phyloP scores from a whole-genome alignment of 1,139 yeast genomes.

The Pichia terricola region DNA sequence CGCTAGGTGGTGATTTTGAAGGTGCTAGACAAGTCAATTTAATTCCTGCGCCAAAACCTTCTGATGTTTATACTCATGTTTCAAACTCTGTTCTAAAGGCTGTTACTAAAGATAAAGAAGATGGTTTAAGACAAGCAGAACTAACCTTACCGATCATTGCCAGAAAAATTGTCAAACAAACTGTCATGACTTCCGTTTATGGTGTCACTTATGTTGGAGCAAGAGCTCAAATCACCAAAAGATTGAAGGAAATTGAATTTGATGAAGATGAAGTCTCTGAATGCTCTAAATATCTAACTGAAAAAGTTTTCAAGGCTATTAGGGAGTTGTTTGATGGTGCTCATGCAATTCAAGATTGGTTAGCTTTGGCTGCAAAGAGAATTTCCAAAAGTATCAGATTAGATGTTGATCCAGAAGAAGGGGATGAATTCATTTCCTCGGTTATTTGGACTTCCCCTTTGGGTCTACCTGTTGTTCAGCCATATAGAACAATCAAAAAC shows the following conservation, averaged over 20 bases:
- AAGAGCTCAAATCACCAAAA: conserved; percentile 71
- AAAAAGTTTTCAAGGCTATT: conserved; percentile 72
- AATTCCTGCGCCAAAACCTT: conserved; percentile 74
- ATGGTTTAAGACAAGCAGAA: conserved; percentile 38
- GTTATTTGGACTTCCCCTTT: conserved; percentile 97
- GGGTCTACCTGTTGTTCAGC: conserved; percentile 92
- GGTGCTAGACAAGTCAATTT: conserved; percentile 93
- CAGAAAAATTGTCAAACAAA: conserved; percentile 88
- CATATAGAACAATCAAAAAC: conserved; percentile 64
- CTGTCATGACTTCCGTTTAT: conserved; percentile 97
- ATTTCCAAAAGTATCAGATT: conserved; percentile 71
- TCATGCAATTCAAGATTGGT: conserved; percentile 93
- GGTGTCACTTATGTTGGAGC: conserved; percentile 97
- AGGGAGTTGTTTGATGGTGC: conserved; percentile 87
- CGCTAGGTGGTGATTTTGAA: conserved; percentile 89
- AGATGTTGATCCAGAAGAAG: conserved; percentile 35
- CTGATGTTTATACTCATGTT: conserved; percentile 83
- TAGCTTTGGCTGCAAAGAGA: conserved; percentile 74
- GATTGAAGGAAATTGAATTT: conserved; percentile 36
- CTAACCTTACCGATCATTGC: conserved; percentile 54
- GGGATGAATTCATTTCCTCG: conserved; percentile 65
- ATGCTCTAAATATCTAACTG: conserved; percentile 61
- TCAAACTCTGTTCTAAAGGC: conserved; percentile 59
- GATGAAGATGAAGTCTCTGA: conserved; percentile 27
- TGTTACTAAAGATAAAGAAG: conserved; percentile 49